Percentiles rank a stretch among this genome's conserved stretches.
Conservation (phyloP, 805 yeast species). For the Diddensiella transvaalensis region DNA sequence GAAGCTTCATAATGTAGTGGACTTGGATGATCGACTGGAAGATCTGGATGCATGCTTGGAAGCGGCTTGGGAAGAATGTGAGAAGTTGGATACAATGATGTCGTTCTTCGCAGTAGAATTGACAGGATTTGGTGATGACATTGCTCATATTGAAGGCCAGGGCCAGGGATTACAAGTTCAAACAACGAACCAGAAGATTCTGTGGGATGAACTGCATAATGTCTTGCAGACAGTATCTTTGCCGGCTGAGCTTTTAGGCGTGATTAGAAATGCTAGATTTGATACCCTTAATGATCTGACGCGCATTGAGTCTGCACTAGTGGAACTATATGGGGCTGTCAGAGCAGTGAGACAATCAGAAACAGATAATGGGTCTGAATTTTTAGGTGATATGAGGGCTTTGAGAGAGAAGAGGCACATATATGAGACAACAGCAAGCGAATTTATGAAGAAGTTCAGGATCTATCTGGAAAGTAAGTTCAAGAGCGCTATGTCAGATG, state of each 20-base stretch:
- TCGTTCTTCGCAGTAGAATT: slow-evolving; percentile 59
- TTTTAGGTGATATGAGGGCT: slow-evolving; percentile 53
- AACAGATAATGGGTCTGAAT: slow-evolving; percentile 26
- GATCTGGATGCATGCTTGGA: slow-evolving; percentile 42
- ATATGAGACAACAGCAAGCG: slow-evolving; percentile 53
- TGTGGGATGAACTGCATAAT: slow-evolving; percentile 66
- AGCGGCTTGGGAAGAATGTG: slow-evolving; percentile 50
- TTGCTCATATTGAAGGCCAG: slow-evolving; percentile 66
- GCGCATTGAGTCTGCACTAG: slow-evolving; percentile 51
- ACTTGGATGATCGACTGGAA: slow-evolving; percentile 44
- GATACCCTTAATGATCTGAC: slow-evolving; percentile 44
- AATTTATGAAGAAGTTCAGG: slow-evolving; percentile 48
- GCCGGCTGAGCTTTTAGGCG: slow-evolving; percentile 49
- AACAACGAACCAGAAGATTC: slow-evolving; percentile 72
- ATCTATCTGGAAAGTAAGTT: slow-evolving; percentile 44
- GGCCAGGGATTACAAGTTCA: slow-evolving; percentile 81
- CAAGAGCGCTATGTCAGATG: slow-evolving; percentile 28
- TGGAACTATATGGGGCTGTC: slow-evolving; percentile 60
- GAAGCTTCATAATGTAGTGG: slow-evolving; percentile 54
- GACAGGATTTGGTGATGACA: slow-evolving; percentile 61
- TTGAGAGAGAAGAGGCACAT: slow-evolving; percentile 58
- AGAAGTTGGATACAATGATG: slow-evolving; percentile 50
- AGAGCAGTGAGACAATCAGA: slow-evolving; percentile 55
- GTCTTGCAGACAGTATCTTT: slow-evolving; percentile 68
- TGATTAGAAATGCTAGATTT: slow-evolving; percentile 46